A percentile compares a stretch with the other conserved stretches of the same genome.
These are phyloP conservation scores for Emmonsiellopsis sp. DNA, from an alignment of 2,329 filamentous ascomycete genomes.

Conservation along the genomic window DNA sequence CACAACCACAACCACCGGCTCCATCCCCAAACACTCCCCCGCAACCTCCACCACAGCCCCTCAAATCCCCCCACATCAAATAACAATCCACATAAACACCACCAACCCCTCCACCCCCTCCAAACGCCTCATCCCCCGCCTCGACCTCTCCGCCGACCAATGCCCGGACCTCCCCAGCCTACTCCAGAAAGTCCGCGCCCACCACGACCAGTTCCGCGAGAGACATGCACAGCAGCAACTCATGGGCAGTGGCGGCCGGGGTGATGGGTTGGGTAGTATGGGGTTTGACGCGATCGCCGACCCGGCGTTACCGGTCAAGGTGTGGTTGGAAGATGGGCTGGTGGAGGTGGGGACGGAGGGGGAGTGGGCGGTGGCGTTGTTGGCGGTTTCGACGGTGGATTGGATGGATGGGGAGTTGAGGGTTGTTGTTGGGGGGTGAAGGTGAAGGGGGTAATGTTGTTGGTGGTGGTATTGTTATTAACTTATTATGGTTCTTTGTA, in stretches of 20 bases:
- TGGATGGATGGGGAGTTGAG: conserved; percentile 40
- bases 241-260: background rate
- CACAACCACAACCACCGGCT: background rate
- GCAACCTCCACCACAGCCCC: conserved; percentile 7
- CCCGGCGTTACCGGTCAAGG: conserved; percentile 22
- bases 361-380: conserved; percentile 37
- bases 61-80: conserved; percentile 8
- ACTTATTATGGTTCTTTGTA: background rate
- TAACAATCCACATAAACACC: conserved; percentile 28
- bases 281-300: background rate
- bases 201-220: conserved; percentile 18
- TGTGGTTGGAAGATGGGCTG: conserved; percentile 36
- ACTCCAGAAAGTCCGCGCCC: conserved; percentile 23
- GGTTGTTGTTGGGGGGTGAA: conserved; percentile 31
- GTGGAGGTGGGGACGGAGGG: conserved; percentile 28
- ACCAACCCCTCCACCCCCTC: conserved; percentile 4
- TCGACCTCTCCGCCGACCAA: conserved; percentile 28
- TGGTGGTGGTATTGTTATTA: background rate
- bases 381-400: conserved; percentile 34
- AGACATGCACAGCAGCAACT: conserved; percentile 7
- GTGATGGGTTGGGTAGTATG: background rate
- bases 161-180: conserved; percentile 26
- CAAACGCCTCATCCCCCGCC: conserved; percentile 31
- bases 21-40: background rate
- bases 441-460: conserved; percentile 1